These are phyloP conservation scores for Reutealis trisperma DNA, from an alignment of 345 rosid species.

Conservation along the genomic window DNA sequence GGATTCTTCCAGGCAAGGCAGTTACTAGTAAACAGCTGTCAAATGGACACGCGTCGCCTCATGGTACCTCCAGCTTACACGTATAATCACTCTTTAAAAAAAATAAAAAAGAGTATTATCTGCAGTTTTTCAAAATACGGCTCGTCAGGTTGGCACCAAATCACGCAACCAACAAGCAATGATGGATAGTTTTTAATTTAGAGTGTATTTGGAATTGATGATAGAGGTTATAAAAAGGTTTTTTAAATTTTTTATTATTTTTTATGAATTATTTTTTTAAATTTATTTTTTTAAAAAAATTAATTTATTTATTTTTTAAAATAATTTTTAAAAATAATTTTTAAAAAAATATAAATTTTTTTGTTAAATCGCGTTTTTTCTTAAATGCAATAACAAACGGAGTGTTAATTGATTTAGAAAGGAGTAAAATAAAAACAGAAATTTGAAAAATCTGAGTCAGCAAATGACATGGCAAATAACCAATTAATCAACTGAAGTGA, in stretches of 20 bases:
- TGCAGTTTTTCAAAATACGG: conserved; percentile 23
- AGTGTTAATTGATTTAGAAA: not conserved
- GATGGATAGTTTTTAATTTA: not conserved
- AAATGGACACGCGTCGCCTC: conserved; percentile 51
- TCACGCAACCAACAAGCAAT: not conserved
- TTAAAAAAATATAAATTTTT: too few relatives aligned
- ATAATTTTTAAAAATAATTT: too few relatives aligned
- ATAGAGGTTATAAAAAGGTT: too few relatives aligned
- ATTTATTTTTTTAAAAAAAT: too few relatives aligned
- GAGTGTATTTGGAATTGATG: too few relatives aligned
- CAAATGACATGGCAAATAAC: conserved; percentile 8
- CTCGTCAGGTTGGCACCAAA: conserved; percentile 29
- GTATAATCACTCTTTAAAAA: conserved; percentile 28
- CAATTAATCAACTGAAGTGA: not conserved
- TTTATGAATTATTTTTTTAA: too few relatives aligned
- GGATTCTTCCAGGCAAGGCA: conserved; percentile 63
- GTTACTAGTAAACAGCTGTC: conserved; percentile 75
- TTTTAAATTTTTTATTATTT: too few relatives aligned
- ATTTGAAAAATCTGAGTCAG: not conserved
- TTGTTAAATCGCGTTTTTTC: too few relatives aligned
- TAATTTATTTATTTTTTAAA: too few relatives aligned
- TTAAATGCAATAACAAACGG: too few relatives aligned
- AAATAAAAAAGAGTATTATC: conserved; percentile 6
- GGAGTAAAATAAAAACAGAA: not conserved
- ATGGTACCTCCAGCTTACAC: conserved; percentile 37